These are phyloP conservation scores for Baorangia bicolor DNA, from an alignment of 768 basidiomycete genomes.

Conservation along the genomic window DNA sequence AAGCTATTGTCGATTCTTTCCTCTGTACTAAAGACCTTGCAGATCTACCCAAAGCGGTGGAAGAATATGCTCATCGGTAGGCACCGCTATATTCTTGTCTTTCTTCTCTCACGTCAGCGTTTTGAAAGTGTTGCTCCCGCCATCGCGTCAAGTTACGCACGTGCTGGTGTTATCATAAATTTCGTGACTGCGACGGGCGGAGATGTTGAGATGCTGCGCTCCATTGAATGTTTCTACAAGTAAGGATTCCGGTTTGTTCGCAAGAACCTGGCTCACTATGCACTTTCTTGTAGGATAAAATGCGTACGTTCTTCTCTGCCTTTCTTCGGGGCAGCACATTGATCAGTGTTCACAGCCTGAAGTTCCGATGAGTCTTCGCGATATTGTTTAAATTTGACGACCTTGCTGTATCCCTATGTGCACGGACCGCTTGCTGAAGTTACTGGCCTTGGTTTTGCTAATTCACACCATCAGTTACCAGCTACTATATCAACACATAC, in stretches of 20 bases:
- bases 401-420: conserved; percentile 79
- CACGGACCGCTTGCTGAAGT: conserved; percentile 42
- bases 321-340: conserved; percentile 16
- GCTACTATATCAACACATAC: conserved; percentile 50
- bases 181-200: conserved; percentile 97
- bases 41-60: conserved; percentile 93
- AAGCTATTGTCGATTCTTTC: neutral
- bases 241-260: conserved; percentile 35
- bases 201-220: conserved; percentile 97
- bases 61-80: conserved; percentile 95
- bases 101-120: conserved; percentile 7
- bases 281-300: conserved; percentile 62
- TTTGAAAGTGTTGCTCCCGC: conserved; percentile 74
- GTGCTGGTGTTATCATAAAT: conserved; percentile 91
- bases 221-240: conserved; percentile 99
- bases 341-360: conserved; percentile 59
- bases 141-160: conserved; percentile 76
- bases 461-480: conserved; percentile 41
- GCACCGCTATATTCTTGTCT: conserved; percentile 7
- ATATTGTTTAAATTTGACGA: conserved; percentile 69
- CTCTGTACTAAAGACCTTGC: conserved; percentile 9
- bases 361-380: conserved; percentile 87
- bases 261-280: conserved; percentile 13
- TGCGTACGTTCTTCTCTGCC: conserved; percentile 56
- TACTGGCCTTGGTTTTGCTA: conserved; percentile 33